These are phyloP conservation scores for Suillus subalutaceus DNA, from an alignment of 768 basidiomycete genomes.

Conservation along the genomic window DNA sequence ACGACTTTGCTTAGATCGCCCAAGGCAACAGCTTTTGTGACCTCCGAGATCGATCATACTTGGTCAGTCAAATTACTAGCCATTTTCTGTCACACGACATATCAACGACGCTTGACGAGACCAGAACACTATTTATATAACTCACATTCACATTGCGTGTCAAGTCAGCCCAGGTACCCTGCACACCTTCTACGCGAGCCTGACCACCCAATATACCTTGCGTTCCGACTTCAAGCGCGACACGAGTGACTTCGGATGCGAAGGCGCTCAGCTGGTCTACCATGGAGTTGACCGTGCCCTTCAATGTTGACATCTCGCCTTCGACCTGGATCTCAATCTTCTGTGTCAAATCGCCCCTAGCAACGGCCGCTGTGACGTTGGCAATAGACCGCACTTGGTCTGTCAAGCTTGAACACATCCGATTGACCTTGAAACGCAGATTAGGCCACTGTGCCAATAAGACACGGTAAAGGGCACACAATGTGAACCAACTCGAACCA, in stretches of 20 bases:
- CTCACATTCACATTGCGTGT: conserved; percentile 86
- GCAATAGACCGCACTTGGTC: conserved; percentile 85
- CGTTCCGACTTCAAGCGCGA: conserved; percentile 89
- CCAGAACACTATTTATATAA: not conserved
- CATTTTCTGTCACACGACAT: conserved; percentile 65
- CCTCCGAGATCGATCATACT: conserved; percentile 90
- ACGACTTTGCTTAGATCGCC: conserved; percentile 84
- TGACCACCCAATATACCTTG: conserved; percentile 91
- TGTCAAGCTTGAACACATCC: conserved; percentile 81
- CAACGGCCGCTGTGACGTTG: conserved; percentile 86
- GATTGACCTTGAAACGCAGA: conserved; percentile 56
- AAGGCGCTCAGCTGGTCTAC: conserved; percentile 89
- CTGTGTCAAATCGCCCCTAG: conserved; percentile 87
- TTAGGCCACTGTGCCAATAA: not conserved
- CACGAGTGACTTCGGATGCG: conserved; percentile 79
- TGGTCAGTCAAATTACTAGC: conserved; percentile 83
- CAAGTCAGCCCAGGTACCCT: conserved; percentile 92
- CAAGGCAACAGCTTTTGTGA: conserved; percentile 74
- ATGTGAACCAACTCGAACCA: conserved; percentile 83
- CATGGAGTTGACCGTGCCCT: conserved; percentile 91
- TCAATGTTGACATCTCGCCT: conserved; percentile 85
- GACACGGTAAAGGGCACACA: conserved; percentile 39
- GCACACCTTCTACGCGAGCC: conserved; percentile 86
- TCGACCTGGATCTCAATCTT: conserved; percentile 92
- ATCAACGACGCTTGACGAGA: not conserved